Evolutionary conservation across 495 filamentous ascomycete species (phyloP).

Genomic region (Aspergillus bridgeri): DNA sequence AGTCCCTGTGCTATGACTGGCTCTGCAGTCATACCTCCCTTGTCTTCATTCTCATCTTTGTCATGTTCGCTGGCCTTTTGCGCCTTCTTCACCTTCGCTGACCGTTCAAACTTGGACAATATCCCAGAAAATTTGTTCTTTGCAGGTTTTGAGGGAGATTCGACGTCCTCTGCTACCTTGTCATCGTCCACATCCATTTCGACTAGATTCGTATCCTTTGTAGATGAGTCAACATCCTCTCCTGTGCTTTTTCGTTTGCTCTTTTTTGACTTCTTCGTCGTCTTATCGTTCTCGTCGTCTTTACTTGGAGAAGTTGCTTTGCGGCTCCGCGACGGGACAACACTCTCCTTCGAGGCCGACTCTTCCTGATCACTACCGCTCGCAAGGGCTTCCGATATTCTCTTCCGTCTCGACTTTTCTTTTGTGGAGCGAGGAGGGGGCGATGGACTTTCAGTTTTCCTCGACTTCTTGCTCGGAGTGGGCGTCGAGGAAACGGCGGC

Average conservation of each 20-base stretch:
- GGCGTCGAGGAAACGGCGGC: conserved; percentile 29
- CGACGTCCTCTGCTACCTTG: conserved; percentile 1
- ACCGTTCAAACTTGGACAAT: conserved; percentile 45
- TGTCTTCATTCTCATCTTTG: conserved; percentile 23
- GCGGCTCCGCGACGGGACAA: conserved; percentile 26
- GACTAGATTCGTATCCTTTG: conserved; percentile 20
- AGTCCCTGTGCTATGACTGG: conserved; percentile 60
- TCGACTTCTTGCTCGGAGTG: conserved; percentile 38
- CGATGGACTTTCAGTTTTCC: conserved; percentile 28
- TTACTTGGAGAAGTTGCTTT: conserved; percentile 23
- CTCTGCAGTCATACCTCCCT: conserved; percentile 23
- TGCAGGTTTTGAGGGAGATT: conserved; percentile 13
- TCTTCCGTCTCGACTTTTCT: conserved; percentile 26
- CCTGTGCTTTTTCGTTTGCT: conserved; percentile 25
- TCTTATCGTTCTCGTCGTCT: conserved; percentile 14
- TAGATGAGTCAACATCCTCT: conserved; percentile 13
- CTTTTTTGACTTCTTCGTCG: conserved; percentile 30
- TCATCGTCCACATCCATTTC: conserved; percentile 9
- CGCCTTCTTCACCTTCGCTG: conserved; percentile 32
- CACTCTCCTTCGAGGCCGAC: conserved; percentile 26
- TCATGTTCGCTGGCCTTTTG: conserved; percentile 23
- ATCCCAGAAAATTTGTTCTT: conserved; percentile 42
- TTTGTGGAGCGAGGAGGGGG: conserved; percentile 11
- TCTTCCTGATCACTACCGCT: conserved; percentile 21
- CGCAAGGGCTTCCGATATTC: conserved; percentile 14